Evolutionary conservation across 2,329 filamentous ascomycete genomes (phyloP), one percentile per base, ranked within the genome.

Genomic region (Colletotrichum tropicale): DNA sequence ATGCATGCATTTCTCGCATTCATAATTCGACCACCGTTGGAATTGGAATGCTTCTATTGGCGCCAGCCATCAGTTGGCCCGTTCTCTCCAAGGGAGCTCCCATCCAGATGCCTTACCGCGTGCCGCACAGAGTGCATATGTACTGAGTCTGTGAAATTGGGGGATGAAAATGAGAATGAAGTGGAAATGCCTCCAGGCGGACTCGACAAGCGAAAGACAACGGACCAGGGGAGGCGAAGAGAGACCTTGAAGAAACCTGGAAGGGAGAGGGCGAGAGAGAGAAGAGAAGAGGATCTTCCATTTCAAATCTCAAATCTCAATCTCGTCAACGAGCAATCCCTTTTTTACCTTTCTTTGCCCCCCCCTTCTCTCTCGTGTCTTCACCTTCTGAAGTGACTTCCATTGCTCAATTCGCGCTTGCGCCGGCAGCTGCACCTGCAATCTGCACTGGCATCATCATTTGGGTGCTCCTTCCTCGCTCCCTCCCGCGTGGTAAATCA

Each of bases 241-340:
- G 36, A 21, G 34, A 21, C 32, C 32, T 21, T 36, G 66, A 66
- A 68, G 36, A 70, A 62, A 62, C 58, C n/a, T 30, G 18, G 32
- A 34, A 21, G n/a, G 32, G 30, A 62, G 30, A 62, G 58, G 58
- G 21, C 3, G 8, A 43, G 18, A 30, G 10, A 66, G 18, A 24
- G 26, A 30, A n/a, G 48, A 68, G 66, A 68, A 68, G 56, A 70
- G 67, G 67, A 70, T 62, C 67, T 48, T 70, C 67, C 56, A 61
- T 26, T 62, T 52, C 62, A 48, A 62, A 66, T 64, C 30, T 62
- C 60, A 36, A 30, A 65, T 65, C 24, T 52, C 56, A 70, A 69
- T 69, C 18, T 56, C 66, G 56, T 36, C 56, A 69, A 48, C 30
- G n/a, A n/a, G 28, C 16, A 58, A 34, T 61, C 28, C 66, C 48